Evolutionary conservation across 2,329 filamentous ascomycete genomes (phyloP).

Genomic region (Fusarium subglutinans): DNA sequence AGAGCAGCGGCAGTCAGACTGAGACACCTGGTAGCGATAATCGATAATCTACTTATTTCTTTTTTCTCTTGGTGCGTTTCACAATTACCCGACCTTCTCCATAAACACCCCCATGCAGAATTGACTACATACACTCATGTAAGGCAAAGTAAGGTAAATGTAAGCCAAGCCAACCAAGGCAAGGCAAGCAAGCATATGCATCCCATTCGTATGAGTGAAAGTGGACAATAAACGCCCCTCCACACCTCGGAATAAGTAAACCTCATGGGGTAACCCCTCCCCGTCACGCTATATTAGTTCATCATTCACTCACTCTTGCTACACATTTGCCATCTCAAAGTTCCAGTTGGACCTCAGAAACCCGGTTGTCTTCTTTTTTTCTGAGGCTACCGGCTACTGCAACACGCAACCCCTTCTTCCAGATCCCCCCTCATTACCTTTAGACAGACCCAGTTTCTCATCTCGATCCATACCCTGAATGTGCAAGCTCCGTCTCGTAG

Average conservation of each 20-base stretch:
- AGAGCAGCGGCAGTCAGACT: constrained; percentile 17
- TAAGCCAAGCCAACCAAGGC: constrained; percentile 12
- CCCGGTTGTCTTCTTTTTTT: background rate
- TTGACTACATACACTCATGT: background rate
- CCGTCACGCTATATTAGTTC: constrained; percentile 32
- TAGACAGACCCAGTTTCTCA: constrained; percentile 24
- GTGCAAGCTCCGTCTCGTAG: constrained; percentile 26
- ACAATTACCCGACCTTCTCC: constrained; percentile 17
- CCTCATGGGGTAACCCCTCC: constrained; percentile 38
- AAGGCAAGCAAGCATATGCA: constrained; percentile 19
- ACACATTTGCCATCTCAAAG: background rate
- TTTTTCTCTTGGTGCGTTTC: constrained; percentile 27
- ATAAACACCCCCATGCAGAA: constrained; percentile 18
- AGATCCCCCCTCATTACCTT: background rate
- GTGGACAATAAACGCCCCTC: constrained; percentile 13
- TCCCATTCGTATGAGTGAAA: constrained; percentile 15
- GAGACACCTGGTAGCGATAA: constrained; percentile 17
- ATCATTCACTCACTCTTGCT: constrained; percentile 1
- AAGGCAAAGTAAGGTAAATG: constrained; percentile 2
- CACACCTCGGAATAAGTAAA: constrained; percentile 29
- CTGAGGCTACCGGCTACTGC: background rate
- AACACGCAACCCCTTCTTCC: constrained; percentile 14
- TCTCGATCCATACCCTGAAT: constrained; percentile 32
- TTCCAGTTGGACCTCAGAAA: background rate
- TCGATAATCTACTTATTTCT: constrained; percentile 16